Evolutionary conservation across 2,329 filamentous ascomycete species (phyloP).

Genomic region (Seiridium cupressi): DNA sequence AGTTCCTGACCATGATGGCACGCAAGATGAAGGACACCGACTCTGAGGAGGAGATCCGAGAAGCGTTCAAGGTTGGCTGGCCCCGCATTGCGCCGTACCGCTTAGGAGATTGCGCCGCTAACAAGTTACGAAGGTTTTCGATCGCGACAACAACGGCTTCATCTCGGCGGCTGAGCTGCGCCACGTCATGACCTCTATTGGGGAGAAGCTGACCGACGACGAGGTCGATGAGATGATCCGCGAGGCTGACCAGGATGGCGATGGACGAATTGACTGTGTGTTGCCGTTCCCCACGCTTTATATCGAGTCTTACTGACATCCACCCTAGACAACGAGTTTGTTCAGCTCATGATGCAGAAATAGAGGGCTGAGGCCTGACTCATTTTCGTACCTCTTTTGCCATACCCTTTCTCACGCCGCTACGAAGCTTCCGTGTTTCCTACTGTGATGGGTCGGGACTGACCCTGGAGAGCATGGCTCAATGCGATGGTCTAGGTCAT

Average conservation of each 20-base stretch:
- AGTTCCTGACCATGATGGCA: conserved; percentile 92
- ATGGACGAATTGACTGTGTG: conserved; percentile 85
- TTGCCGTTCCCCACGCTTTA: conserved; percentile 10
- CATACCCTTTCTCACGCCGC: conserved; percentile 11
- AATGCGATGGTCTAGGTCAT: conserved; percentile 5
- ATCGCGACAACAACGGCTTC: conserved; percentile 89
- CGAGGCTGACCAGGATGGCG: conserved; percentile 85
- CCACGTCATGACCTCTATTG: conserved; percentile 89
- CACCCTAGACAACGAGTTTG: conserved; percentile 78
- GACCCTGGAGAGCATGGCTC: conserved; percentile 8
- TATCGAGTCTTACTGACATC: not conserved
- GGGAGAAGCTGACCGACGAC: conserved; percentile 86
- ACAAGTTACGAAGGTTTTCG: conserved; percentile 58
- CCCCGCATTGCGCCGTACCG: conserved; percentile 5
- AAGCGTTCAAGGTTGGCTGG: conserved; percentile 73
- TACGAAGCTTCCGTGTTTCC: conserved; percentile 11
- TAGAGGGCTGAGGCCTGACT: conserved; percentile 43
- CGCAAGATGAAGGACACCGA: conserved; percentile 94
- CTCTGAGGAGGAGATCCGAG: conserved; percentile 86
- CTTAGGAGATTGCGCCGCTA: conserved; percentile 10
- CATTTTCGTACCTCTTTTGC: not conserved
- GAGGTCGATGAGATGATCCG: conserved; percentile 94
- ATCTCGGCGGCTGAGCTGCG: conserved; percentile 86
- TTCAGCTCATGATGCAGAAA: conserved; percentile 96
- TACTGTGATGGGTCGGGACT: conserved; percentile 7